Evolutionary conservation across 2,329 filamentous ascomycete genomes (phyloP).

Genomic region (Trichoderma simmonsii): DNA sequence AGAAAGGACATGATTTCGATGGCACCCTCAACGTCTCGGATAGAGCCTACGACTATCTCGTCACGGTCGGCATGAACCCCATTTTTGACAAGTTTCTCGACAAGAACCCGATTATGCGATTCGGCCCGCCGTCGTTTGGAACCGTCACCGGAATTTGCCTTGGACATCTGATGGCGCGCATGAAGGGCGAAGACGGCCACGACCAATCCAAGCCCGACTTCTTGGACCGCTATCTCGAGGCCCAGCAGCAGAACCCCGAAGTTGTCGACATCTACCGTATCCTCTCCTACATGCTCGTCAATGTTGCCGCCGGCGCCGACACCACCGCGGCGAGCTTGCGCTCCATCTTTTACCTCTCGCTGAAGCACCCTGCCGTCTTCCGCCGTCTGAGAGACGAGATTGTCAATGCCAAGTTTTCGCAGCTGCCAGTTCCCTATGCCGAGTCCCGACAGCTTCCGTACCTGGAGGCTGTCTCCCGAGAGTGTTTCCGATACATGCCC

Average conservation of each 20-base stretch:
- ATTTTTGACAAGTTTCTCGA: conserved; percentile 35
- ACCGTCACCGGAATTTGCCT: conserved; percentile 30
- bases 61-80: conserved; percentile 30
- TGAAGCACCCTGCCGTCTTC: conserved; percentile 24
- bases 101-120: conserved; percentile 37
- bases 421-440: neutral
- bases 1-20: conserved; percentile 37
- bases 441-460: conserved; percentile 20
- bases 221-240: conserved; percentile 41
- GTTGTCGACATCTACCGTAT: conserved; percentile 31
- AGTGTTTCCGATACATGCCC: conserved; percentile 45
- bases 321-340: conserved; percentile 27
- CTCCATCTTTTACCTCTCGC: conserved; percentile 25
- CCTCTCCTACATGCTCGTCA: conserved; percentile 36
- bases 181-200: conserved; percentile 29
- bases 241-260: conserved; percentile 33
- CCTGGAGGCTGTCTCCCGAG: conserved; percentile 42
- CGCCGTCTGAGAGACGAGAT: conserved; percentile 22
- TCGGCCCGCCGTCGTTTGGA: conserved; percentile 34
- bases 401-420: conserved; percentile 8
- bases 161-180: conserved; percentile 29
- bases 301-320: conserved; percentile 27
- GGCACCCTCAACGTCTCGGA: conserved; percentile 34
- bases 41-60: conserved; percentile 35
- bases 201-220: conserved; percentile 34